phyloP scores from a whole-genome alignment of 352 stramenopile species.

The Phytophthora litchii region DNA sequence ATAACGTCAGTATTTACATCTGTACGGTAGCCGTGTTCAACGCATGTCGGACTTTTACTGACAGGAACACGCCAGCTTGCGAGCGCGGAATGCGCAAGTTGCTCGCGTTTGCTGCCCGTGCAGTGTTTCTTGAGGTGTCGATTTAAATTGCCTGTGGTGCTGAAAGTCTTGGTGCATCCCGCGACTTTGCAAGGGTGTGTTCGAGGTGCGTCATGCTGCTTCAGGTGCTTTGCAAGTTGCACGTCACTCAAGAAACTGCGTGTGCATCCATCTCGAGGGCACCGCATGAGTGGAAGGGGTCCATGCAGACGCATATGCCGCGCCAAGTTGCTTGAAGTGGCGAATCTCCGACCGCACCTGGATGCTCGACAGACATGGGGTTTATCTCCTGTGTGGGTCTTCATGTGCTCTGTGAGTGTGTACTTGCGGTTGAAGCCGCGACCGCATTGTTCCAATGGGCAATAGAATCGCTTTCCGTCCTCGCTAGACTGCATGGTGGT shows the following conservation, averaged over 20 bases:
- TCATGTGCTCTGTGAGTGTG: slow-evolving; percentile 63
- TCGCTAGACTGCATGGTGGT: slow-evolving; percentile 14
- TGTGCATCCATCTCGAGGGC: slow-evolving; percentile 32
- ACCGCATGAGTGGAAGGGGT: slow-evolving; percentile 39
- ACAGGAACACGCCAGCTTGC: slow-evolving; percentile 9
- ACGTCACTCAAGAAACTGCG: slow-evolving; percentile 45
- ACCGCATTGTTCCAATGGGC: slow-evolving; percentile 26
- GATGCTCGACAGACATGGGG: slow-evolving; percentile 46
- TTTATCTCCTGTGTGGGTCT: slow-evolving; percentile 65
- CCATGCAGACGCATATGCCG: slow-evolving; percentile 61
- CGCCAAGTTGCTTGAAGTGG: slow-evolving; percentile 63
- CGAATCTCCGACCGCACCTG: slow-evolving; percentile 54
- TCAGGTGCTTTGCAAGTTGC: slow-evolving; percentile 53
- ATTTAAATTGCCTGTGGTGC: slow-evolving; percentile 63
- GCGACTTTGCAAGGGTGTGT: slow-evolving; percentile 28
- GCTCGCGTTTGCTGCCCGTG: slow-evolving; percentile 16
- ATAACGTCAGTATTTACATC: slow-evolving; percentile 9
- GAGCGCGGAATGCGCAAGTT: slow-evolving; percentile 16
- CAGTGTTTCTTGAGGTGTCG: slow-evolving; percentile 49
- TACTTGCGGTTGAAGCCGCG: slow-evolving; percentile 57
- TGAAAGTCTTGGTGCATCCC: slow-evolving; percentile 63
- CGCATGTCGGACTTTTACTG: slow-evolving; percentile 16
- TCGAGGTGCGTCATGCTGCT: slow-evolving; percentile 43
- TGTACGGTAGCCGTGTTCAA: slow-evolving; percentile 16
- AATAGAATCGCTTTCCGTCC: slow-evolving; percentile 31